Evolutionary conservation across 2,329 filamentous ascomycete species (phyloP), one percentile per base, ranked within the genome.

Genomic region (Diaporthe aspalathi): DNA sequence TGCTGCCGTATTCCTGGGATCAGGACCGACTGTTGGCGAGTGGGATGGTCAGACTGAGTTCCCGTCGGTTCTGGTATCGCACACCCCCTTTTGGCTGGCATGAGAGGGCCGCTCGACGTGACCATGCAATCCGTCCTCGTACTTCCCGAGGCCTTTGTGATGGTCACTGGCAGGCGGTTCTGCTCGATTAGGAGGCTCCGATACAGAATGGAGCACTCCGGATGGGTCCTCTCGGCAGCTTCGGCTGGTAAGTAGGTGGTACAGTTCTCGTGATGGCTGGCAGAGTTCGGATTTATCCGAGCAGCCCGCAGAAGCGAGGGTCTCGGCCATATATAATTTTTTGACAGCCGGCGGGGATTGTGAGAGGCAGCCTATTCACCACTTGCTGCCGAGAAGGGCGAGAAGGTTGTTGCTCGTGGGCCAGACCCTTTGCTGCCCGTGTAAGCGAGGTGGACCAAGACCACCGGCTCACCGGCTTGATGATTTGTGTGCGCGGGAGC

Each of bases 281-380:
- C 60, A 38, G 27, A 50, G 43, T 20, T 65, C 45, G 29, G 45
- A 24, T 65, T 65, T 65, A 50, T 17, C 60, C 60, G 45, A 65
- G 29, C 20, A 27, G 43, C 60, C 45, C 60, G 60, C 60, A 50
- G 43, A 50, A 65, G 60, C 60, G 60, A 65, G 60, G 43, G 60
- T 17, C 45, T 65, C 45, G 20, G 60, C 43, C 27, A 32, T 24
- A 29, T 20, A n/a, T 4, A 35, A 65, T 43, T 27, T 43, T 27
- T 49, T 50, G 29, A 50, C n/a, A 16, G 20, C 45, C 29, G 38
- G n/a, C n/a, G n/a, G 60, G 49, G 14, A 38, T 65, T 50, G 45
- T 63, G 60, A 50, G 60, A 65, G 60, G 60, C 45, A 65, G 14
- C 60, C 60, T 29, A 47, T 38, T 27, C 60, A 60, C 43, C 24